Conservation (phyloP, 306 rosid species). For the Vigna hirtella region DNA sequence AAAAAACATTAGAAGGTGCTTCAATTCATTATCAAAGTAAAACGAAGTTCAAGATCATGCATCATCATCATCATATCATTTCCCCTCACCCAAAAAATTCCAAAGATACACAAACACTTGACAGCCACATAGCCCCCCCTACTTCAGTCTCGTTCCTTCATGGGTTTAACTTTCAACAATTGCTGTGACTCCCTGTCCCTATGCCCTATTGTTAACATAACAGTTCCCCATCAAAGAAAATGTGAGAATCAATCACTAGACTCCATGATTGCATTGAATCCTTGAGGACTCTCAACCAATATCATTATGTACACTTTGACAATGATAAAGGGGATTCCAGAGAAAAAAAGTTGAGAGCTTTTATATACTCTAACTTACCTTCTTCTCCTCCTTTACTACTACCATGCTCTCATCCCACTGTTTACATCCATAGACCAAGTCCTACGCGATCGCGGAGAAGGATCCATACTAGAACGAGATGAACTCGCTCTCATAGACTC, state of each 20-base stretch:
- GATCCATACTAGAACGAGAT: constrained; percentile 37
- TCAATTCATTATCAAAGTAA: constrained; percentile 48
- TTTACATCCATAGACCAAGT: constrained; percentile 86
- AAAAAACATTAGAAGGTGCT: constrained; percentile 29
- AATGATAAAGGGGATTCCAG: constrained; percentile 19
- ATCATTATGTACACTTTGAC: constrained; percentile 45
- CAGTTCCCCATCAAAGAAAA: constrained; percentile 28
- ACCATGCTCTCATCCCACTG: constrained; percentile 66
- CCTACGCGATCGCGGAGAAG: constrained; percentile 54
- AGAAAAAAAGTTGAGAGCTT: constrained; percentile 29
- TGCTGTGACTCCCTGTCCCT: constrained; percentile 27
- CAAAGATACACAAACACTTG: constrained; percentile 36
- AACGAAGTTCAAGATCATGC: constrained; percentile 27
- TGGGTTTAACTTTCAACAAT: constrained; percentile 24
- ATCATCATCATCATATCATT: background rate
- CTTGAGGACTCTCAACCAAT: constrained; percentile 6
- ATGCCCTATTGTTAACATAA: constrained; percentile 19
- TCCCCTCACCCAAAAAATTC: constrained; percentile 15
- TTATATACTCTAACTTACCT: background rate
- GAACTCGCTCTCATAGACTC: constrained; percentile 45
- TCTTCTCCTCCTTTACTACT: background rate
- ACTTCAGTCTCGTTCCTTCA: background rate
- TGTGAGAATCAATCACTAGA: background rate
- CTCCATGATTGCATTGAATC: background rate
- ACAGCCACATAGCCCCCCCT: background rate